Conservation (phyloP, 1,139 yeast species). For the Yamadazyma dendronema region DNA sequence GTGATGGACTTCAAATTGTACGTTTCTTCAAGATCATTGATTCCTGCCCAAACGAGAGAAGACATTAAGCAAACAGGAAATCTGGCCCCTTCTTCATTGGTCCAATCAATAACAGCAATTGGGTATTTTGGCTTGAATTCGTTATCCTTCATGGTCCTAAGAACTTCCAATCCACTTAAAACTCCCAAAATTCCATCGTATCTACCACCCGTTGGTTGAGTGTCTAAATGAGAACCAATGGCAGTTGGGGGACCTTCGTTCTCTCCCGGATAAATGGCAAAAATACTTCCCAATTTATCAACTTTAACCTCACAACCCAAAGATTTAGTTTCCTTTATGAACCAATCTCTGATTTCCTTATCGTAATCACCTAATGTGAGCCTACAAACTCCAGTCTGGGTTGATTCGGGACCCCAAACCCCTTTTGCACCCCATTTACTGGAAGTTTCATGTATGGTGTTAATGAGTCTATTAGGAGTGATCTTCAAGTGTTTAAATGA, state of each 20-base stretch:
- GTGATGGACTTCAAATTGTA: slow-evolving; percentile 52
- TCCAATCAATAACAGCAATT: slow-evolving; percentile 66
- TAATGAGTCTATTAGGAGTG: slow-evolving; percentile 18
- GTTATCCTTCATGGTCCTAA: slow-evolving; percentile 63
- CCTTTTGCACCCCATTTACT: slow-evolving; percentile 57
- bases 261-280: slow-evolving; percentile 61
- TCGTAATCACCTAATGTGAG: slow-evolving; percentile 62
- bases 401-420: slow-evolving; percentile 55
- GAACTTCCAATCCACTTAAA: slow-evolving; percentile 61
- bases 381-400: slow-evolving; percentile 63
- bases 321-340: slow-evolving; percentile 46
- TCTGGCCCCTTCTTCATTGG: slow-evolving; percentile 78
- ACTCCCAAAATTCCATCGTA: slow-evolving; percentile 75
- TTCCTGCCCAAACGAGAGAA: slow-evolving; percentile 66
- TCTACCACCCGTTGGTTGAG: slow-evolving; percentile 79
- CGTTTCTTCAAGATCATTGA: slow-evolving; percentile 43
- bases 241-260: slow-evolving; percentile 55
- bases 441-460: slow-evolving; percentile 63
- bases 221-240: slow-evolving; percentile 72
- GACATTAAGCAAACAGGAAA: slow-evolving; percentile 68
- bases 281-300: slow-evolving; percentile 66
- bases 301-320: slow-evolving; percentile 59
- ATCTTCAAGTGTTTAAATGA: slow-evolving; percentile 9
- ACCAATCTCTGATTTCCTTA: slow-evolving; percentile 69
- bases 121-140: slow-evolving; percentile 59